These are phyloP conservation scores for Marasmius sp. DNA, from an alignment of 1,284 basidiomycete species.

Conservation along the genomic window DNA sequence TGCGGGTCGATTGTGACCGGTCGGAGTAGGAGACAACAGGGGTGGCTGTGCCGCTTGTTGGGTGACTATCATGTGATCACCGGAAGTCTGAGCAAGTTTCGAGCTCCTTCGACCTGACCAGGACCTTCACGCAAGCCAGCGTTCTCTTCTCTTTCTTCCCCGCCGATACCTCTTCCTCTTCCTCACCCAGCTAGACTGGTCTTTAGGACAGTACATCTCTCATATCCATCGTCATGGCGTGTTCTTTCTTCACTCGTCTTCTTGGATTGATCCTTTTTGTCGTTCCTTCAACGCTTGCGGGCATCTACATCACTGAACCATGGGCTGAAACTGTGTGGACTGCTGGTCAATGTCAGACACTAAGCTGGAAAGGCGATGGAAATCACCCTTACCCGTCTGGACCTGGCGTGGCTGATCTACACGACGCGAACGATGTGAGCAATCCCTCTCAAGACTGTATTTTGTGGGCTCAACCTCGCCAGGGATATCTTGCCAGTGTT, in stretches of 20 bases:
- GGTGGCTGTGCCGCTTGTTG: no score
- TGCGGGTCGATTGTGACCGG: no score
- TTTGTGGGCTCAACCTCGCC: slow-evolving; percentile 27
- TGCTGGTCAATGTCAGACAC: slow-evolving; percentile 35
- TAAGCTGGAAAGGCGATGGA: slow-evolving; percentile 51
- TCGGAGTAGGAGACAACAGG: no score
- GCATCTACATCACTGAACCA: neutral
- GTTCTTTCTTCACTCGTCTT: neutral
- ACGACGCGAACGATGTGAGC: slow-evolving; percentile 39
- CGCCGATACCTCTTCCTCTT: neutral
- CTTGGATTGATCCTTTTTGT: neutral
- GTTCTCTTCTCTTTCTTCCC: neutral
- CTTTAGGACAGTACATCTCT: neutral
- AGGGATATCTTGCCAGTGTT: neutral
- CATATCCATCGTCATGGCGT: neutral
- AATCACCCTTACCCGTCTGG: slow-evolving; percentile 38
- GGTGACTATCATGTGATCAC: no score
- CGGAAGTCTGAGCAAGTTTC: no score
- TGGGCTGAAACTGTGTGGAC: slow-evolving; percentile 34
- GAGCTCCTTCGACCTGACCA: neutral
- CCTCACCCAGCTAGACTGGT: neutral
- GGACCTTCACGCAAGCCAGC: neutral
- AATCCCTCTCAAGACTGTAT: slow-evolving; percentile 12
- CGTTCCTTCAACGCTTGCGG: neutral
- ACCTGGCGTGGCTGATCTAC: slow-evolving; percentile 41